Conservation (phyloP, 306 rosid species). For the Rosa lucieae region DNA sequence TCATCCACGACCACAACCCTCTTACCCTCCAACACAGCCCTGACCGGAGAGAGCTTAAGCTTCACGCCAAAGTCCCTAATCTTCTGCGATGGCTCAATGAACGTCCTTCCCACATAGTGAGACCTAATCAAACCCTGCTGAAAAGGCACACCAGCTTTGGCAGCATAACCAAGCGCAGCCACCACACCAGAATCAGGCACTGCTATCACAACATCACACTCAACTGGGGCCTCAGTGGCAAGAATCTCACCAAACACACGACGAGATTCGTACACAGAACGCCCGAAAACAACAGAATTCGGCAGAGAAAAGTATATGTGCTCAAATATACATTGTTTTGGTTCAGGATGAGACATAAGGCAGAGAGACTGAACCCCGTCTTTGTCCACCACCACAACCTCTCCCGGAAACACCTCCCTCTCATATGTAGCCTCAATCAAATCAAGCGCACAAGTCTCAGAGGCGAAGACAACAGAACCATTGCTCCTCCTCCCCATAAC, state of each 20-base stretch:
- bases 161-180: constrained; percentile 96
- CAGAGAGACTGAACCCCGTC: constrained; percentile 81
- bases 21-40: constrained; percentile 89
- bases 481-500: constrained; percentile 95
- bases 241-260: constrained; percentile 75
- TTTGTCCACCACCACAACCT: constrained; percentile 80
- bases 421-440: constrained; percentile 94
- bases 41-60: constrained; percentile 74
- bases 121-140: constrained; percentile 94
- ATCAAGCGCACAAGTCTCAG: constrained; percentile 97
- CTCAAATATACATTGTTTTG: constrained; percentile 87
- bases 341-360: constrained; percentile 79
- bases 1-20: constrained; percentile 98
- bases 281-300: constrained; percentile 77
- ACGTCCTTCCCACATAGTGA: constrained; percentile 96
- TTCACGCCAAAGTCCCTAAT: constrained; percentile 93
- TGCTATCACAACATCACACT: constrained; percentile 91
- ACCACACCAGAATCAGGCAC: constrained; percentile 98
- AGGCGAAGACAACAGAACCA: constrained; percentile 93
- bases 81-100: constrained; percentile 93
- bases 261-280: constrained; percentile 82
- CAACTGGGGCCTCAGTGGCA: constrained; percentile 82
- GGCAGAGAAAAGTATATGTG: constrained; percentile 94
- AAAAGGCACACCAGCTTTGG: constrained; percentile 84
- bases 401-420: constrained; percentile 89